Base-by-base conservation (phyloP, 306 rosid species). In the Dalbergia oliveri region DNA sequence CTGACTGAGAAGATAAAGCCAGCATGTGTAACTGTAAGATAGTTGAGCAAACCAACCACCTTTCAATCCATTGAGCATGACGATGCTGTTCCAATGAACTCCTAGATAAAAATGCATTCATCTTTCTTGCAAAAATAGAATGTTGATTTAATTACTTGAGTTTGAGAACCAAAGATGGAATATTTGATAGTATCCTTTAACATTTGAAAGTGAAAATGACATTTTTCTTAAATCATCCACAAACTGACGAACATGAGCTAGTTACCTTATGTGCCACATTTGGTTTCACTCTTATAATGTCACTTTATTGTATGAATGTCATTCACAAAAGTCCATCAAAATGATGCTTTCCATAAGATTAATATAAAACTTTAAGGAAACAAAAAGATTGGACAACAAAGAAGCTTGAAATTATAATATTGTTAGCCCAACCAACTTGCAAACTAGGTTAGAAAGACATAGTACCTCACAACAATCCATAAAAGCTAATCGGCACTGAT, bases 261-360 rank as follows among this genome's bases (percentile, higher is more conserved):
- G 49, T 16, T 68, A 53, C 19, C 18, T 43, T 72, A 61, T 9
- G 12, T 15, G 21, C 31, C 31, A 15, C 39, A 34, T 63, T 33
- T 44, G 37, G 13, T 59, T 47, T 64, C 61, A 51, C 49, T 61
- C 61, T 50, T 47, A 21, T 49, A 35, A 56, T 26, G 64, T 43
- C 68, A 80, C 39, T 73, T 80, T 56, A 34, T 49, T 57, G 49
- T 35, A 60, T 26, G 39, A 23, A 34, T 34, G 63, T 49, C 75
- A 34, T 34, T 71, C 69, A 11, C 47, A 39, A 37, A 8, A 58
- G 6, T 41, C 68, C 68, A 58, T 41, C 34, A 35, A 73, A 43
- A 43, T 9, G 2, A 49, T 13, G 39, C 33, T 12, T 51, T 54
- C 53, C 66, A 64, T n/a, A 60, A 78, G 18, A 35, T 35, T 12